phyloP scores from a whole-genome alignment of 768 basidiomycete species.

The Russula ochroleuca region DNA sequence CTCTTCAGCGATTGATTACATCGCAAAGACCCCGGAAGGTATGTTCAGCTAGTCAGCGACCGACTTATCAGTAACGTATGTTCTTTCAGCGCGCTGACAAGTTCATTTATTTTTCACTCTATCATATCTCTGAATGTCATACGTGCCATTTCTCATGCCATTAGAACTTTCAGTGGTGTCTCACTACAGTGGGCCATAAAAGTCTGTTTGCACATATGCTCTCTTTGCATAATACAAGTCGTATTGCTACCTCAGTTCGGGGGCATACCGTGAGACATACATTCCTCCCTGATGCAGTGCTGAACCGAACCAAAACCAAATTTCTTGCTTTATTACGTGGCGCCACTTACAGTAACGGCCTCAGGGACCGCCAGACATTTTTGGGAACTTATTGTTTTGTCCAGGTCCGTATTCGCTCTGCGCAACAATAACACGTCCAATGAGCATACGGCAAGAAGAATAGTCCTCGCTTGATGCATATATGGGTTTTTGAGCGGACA shows the following conservation, averaged over 20 bases:
- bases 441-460: neutral
- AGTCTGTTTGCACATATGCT: neutral
- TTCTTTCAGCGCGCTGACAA: constrained; percentile 18
- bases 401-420: neutral
- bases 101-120: constrained; percentile 1
- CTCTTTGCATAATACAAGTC: neutral
- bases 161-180: neutral
- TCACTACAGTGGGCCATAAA: neutral
- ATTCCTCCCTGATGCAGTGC: neutral
- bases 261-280: neutral
- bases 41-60: neutral
- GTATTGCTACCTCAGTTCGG: neutral
- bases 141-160: neutral
- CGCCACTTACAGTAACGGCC: neutral
- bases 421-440: neutral
- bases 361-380: neutral
- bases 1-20: constrained; percentile 83
- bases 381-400: neutral
- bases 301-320: neutral
- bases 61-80: neutral
- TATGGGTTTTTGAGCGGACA: neutral
- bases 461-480: neutral
- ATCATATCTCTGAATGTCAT: constrained; percentile 8
- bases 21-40: constrained; percentile 91
- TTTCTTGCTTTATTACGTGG: neutral